phyloP scores from a whole-genome alignment of 805 yeast species.

The Ogataea haglerorum region DNA sequence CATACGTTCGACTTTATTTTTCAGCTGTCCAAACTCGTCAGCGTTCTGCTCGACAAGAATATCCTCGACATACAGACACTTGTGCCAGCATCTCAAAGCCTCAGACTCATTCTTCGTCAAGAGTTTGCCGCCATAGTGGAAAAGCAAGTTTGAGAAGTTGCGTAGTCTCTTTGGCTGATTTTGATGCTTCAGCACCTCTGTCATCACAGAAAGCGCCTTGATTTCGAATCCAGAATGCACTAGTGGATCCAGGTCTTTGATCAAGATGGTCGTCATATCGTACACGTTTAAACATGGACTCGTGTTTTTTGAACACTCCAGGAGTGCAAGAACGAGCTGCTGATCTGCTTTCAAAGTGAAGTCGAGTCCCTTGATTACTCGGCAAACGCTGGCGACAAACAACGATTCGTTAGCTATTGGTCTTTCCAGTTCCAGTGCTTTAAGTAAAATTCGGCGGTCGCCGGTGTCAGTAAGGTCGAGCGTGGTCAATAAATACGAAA shows the following conservation, averaged over 20 bases:
- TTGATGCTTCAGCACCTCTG: constrained; percentile 21
- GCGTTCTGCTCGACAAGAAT: constrained; percentile 15
- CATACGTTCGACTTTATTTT: constrained; percentile 35
- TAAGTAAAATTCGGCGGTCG: background rate
- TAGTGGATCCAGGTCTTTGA: constrained; percentile 15
- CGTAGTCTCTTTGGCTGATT: constrained; percentile 36
- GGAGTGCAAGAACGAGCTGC: constrained; percentile 4
- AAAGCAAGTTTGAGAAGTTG: constrained; percentile 45
- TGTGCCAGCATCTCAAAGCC: constrained; percentile 21
- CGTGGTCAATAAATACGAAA: constrained; percentile 6
- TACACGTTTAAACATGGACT: constrained; percentile 10
- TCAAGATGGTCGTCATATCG: constrained; percentile 21
- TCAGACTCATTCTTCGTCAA: constrained; percentile 11
- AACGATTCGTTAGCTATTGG: background rate
- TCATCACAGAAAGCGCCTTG: constrained; percentile 17
- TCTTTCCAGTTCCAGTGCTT: background rate
- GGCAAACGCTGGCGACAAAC: constrained; percentile 2
- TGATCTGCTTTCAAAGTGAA: constrained; percentile 5
- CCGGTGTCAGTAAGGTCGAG: background rate
- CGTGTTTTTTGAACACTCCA: constrained; percentile 6
- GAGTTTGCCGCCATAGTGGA: constrained; percentile 36
- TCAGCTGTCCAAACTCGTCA: constrained; percentile 19
- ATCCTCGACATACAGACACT: constrained; percentile 34
- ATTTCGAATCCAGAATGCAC: constrained; percentile 5
- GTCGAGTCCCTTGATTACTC: background rate